Percentiles rank a stretch among this genome's conserved stretches.
phyloP scores from a whole-genome alignment of 1,284 basidiomycete species.

The Naganishia albida region DNA sequence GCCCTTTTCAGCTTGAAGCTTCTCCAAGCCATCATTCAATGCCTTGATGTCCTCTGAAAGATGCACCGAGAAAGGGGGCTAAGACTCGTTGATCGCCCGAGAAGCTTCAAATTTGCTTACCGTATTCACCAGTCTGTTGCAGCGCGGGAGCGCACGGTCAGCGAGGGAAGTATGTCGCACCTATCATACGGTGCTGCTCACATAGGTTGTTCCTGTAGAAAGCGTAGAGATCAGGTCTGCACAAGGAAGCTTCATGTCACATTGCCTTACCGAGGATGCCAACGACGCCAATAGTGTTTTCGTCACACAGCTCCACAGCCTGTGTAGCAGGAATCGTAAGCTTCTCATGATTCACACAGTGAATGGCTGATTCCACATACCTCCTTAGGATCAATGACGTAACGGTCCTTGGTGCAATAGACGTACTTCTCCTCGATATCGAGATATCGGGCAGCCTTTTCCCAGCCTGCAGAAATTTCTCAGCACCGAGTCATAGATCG shows the following conservation, averaged over 20 bases:
- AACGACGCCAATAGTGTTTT: slow-evolving; percentile 48
- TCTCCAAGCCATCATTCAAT: slow-evolving; percentile 43
- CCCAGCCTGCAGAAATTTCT: slow-evolving; percentile 42
- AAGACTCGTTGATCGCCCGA: neutral
- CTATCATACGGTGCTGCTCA: slow-evolving; percentile 3
- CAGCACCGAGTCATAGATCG: neutral
- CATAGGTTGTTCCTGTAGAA: slow-evolving; percentile 22
- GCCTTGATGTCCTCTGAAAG: slow-evolving; percentile 43
- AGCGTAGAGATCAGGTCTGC: neutral
- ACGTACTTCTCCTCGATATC: slow-evolving; percentile 47
- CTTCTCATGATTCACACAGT: neutral
- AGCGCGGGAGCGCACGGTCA: neutral
- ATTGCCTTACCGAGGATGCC: slow-evolving; percentile 53
- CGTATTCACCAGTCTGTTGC: slow-evolving; percentile 27
- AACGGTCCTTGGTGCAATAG: slow-evolving; percentile 42
- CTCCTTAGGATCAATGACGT: slow-evolving; percentile 55
- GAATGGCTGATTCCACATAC: neutral
- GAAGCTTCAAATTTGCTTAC: neutral
- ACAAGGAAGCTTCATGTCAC: too few relatives aligned
- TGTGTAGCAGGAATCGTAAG: neutral
- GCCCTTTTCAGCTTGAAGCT: slow-evolving; percentile 45
- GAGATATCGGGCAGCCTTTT: slow-evolving; percentile 45
- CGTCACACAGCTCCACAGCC: slow-evolving; percentile 55
- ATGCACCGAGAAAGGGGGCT: neutral
- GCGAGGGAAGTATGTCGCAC: neutral